phyloP scores from a whole-genome alignment of 805 yeast species.

The Teunomyces kruisii region DNA sequence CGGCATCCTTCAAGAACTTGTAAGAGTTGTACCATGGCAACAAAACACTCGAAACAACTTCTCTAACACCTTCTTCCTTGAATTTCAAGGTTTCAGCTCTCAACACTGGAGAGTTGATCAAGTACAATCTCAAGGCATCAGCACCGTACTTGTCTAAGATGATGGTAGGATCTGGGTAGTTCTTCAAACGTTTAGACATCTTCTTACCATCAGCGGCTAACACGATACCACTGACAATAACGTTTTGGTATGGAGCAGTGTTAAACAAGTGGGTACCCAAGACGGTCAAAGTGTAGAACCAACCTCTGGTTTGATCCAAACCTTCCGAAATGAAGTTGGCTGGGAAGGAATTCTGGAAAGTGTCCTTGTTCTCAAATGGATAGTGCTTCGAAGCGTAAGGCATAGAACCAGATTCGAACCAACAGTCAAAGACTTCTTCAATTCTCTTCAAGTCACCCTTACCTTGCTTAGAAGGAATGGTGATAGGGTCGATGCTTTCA shows the following conservation, averaged over 20 bases:
- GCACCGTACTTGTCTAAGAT: constrained; percentile 92
- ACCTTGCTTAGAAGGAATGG: constrained; percentile 89
- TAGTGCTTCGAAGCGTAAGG: constrained; percentile 96
- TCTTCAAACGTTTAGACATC: constrained; percentile 97
- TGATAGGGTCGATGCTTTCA: constrained; percentile 84
- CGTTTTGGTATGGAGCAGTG: constrained; percentile 91
- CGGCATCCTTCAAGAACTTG: constrained; percentile 95
- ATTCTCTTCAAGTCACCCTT: constrained; percentile 85
- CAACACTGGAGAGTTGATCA: constrained; percentile 95
- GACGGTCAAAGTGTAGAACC: constrained; percentile 97
- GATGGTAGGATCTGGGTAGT: constrained; percentile 91
- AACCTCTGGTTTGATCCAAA: constrained; percentile 99
- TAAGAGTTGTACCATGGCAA: constrained; percentile 99
- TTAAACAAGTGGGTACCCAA: constrained; percentile 93
- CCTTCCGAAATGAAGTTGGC: constrained; percentile 99
- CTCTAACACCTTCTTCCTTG: constrained; percentile 98
- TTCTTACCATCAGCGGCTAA: constrained; percentile 98
- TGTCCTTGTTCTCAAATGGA: constrained; percentile 85
- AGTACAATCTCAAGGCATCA: constrained; percentile 92
- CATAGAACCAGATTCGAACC: constrained; percentile 99
- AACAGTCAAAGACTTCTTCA: constrained; percentile 98
- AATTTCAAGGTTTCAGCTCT: constrained; percentile 95
- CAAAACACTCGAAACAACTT: constrained; percentile 91
- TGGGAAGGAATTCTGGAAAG: constrained; percentile 77
- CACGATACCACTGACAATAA: constrained; percentile 94